These are phyloP conservation scores for Iberis pinnata DNA, from an alignment of 345 rosid genomes.

Conservation along the genomic window DNA sequence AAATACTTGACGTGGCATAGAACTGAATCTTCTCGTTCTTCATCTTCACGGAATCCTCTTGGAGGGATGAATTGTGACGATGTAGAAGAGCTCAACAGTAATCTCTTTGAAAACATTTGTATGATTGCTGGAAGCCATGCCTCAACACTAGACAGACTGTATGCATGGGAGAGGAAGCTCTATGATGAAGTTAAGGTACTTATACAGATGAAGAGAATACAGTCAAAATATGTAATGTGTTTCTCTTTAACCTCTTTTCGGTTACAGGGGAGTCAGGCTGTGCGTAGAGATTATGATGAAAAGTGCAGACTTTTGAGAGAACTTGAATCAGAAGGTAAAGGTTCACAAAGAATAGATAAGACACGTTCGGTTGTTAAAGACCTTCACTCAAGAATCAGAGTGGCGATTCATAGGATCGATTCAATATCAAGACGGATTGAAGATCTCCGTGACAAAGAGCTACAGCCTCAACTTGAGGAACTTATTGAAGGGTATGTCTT, in stretches of 20 bases:
- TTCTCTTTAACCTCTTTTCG: not conserved
- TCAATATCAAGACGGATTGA: conserved; percentile 84
- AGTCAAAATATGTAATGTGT: not conserved
- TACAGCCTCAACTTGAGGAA: conserved; percentile 96
- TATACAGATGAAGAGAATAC: not conserved
- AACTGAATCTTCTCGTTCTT: conserved; percentile 74
- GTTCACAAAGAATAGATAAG: conserved; percentile 50
- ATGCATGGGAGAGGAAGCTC: conserved; percentile 98
- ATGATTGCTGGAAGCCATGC: conserved; percentile 95
- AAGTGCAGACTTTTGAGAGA: conserved; percentile 58
- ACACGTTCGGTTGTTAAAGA: conserved; percentile 89
- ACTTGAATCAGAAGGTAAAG: conserved; percentile 62
- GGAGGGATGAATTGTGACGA: conserved; percentile 60
- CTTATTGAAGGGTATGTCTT: conserved; percentile 71
- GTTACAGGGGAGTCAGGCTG: conserved; percentile 68
- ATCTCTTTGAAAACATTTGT: conserved; percentile 61
- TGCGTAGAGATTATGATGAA: conserved; percentile 64
- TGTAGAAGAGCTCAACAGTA: conserved; percentile 48
- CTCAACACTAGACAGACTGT: conserved; percentile 82
- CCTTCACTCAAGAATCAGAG: conserved; percentile 86
- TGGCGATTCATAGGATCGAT: conserved; percentile 84
- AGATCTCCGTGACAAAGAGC: conserved; percentile 87
- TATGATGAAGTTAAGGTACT: conserved; percentile 95
- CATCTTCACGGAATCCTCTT: conserved; percentile 63
- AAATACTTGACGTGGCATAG: conserved; percentile 93